Base-by-base conservation (phyloP, 345 rosid genomes). In the Turritis glabra region DNA sequence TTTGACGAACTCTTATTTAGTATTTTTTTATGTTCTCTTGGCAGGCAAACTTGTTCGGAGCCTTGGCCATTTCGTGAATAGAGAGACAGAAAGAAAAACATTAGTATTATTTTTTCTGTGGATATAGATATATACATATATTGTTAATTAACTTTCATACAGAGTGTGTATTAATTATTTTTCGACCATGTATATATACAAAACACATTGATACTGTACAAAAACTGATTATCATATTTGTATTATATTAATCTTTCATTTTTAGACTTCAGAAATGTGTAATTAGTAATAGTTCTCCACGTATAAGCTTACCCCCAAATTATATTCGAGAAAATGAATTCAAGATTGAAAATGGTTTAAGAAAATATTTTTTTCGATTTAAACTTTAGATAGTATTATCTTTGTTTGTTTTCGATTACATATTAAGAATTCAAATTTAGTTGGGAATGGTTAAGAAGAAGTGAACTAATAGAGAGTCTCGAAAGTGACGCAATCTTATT, bases 1-100 rank as follows among this genome's bases (percentile, higher is more conserved):
- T 19, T 38, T n/a, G 47, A 69, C 10, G 66, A 76, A 12, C 27
- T 62, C 48, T 62, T 44, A 71, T 10, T 21, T 9, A 40, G 5
- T 40, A 23, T 69, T 9, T 3, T 4, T 32, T 19, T 43, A 14
- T 41, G 23, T 25, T 69, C 32, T 15, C 22, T 76, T 54, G 57
- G 82, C 85, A 86, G 93, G 47, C 83, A 83, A 77, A 84, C 85
- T 74, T 71, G 80, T 77, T 80, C 84, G 38, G 85, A 82, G 77
- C 73, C 87, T 54, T 86, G 93, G 90, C 73, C 84, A 62, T 73
- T 75, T 56, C 77, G 76, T 40, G 62, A 77, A 57, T 71, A 77
- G 71, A 46, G 46, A 63, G 80, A 55, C 14, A n/a, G 1, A 54
- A 43, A 62, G 21, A 54, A 63, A 38, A 19, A 64, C 23, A 47